phyloP scores from a whole-genome alignment of 179 eudicot genomes.

The Gypsophila paniculata region DNA sequence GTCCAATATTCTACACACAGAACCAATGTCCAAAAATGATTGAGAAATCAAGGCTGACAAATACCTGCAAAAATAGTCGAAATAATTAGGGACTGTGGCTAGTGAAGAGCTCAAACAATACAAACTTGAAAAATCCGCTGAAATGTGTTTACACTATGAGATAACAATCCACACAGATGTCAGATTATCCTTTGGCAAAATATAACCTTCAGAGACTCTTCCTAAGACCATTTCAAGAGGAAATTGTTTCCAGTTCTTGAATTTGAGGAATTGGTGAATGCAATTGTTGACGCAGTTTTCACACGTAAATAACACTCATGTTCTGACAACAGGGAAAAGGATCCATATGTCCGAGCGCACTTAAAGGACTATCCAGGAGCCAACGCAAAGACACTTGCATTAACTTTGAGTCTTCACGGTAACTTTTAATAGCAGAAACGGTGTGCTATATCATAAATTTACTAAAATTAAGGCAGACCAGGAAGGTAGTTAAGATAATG shows the following conservation, averaged over 20 bases:
- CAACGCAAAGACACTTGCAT: not conserved
- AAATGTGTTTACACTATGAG: not conserved
- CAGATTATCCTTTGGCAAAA: not conserved
- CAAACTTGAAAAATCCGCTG: not conserved
- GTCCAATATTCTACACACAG: conserved; percentile 93
- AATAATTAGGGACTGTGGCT: not conserved
- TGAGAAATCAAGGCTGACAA: conserved; percentile 95
- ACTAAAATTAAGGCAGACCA: not conserved
- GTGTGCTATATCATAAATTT: not conserved
- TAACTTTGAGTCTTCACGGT: not conserved
- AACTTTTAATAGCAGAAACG: not conserved
- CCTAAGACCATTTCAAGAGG: too few relatives aligned
- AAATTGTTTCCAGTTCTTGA: too few relatives aligned
- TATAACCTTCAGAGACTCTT: too few relatives aligned
- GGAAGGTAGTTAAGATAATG: not conserved
- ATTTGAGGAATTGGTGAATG: too few relatives aligned
- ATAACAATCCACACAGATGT: not conserved
- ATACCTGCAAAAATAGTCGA: conserved; percentile 54
- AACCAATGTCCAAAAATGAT: conserved; percentile 96
- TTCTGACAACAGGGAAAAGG: too few relatives aligned
- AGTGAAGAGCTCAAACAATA: conserved; percentile 4
- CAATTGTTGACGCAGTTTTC: too few relatives aligned
- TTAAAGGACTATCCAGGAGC: too few relatives aligned
- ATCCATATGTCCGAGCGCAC: too few relatives aligned
- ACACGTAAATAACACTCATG: too few relatives aligned